These are phyloP conservation scores for Exophiala mesophila DNA, from an alignment of 2,329 filamentous ascomycete genomes.

Conservation along the genomic window DNA sequence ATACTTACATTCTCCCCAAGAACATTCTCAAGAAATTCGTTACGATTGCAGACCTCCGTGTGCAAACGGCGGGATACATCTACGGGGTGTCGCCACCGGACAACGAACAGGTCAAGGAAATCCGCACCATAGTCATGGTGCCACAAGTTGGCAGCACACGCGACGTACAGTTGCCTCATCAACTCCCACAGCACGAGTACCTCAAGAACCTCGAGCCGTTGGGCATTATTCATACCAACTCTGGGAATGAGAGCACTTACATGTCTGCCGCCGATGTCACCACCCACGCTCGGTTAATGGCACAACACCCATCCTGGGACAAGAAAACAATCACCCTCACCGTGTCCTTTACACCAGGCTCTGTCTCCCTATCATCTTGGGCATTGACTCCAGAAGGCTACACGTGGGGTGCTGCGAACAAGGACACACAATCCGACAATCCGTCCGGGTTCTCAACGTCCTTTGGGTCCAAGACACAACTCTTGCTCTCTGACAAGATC, in stretches of 20 bases:
- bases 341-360: conserved; percentile 93
- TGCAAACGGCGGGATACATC: conserved; percentile 92
- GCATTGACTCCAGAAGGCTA: conserved; percentile 85
- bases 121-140: conserved; percentile 94
- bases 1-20: conserved; percentile 98
- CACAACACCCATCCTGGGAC: conserved; percentile 73
- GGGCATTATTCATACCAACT: conserved; percentile 91
- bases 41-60: conserved; percentile 89
- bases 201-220: conserved; percentile 82
- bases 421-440: conserved; percentile 84
- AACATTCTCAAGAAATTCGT: conserved; percentile 98
- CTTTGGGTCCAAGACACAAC: conserved; percentile 93
- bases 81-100: conserved; percentile 90
- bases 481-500: conserved; percentile 88
- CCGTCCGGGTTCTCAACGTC: conserved; percentile 86
- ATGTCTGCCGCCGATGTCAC: conserved; percentile 96
- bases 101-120: conserved; percentile 95
- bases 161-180: conserved; percentile 83
- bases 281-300: conserved; percentile 84
- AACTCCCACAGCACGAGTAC: conserved; percentile 87
- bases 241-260: conserved; percentile 90
- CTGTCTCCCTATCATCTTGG: conserved; percentile 91
- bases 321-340: conserved; percentile 92
- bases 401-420: conserved; percentile 96
- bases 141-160: conserved; percentile 92